Evolutionary conservation across 805 yeast species (phyloP).

Genomic region (Pichia pseudocactophila): DNA sequence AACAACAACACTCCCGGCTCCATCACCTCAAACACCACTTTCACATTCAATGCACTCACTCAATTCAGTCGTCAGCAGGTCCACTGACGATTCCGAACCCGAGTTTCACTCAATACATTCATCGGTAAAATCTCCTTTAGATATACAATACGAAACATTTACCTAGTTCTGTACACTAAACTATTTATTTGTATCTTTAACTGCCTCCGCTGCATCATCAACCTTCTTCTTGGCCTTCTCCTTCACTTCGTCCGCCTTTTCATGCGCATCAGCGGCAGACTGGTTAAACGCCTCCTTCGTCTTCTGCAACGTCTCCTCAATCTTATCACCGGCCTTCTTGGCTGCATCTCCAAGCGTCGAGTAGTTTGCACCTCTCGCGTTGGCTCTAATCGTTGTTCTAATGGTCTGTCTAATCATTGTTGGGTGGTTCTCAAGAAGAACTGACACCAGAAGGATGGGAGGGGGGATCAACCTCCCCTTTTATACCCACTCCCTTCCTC

Average conservation of each 20-base stretch:
- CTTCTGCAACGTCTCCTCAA: conserved; percentile 1
- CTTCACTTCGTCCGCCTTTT: conserved; percentile 4
- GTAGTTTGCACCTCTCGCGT: not conserved
- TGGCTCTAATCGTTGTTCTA: not conserved
- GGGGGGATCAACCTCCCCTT: too few species aligned
- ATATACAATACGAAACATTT: conserved; percentile 8
- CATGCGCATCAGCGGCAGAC: not conserved
- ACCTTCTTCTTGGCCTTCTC: conserved; percentile 5
- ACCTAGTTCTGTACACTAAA: not conserved
- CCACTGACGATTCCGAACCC: not conserved
- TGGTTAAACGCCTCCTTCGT: conserved; percentile 5
- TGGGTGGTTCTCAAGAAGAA: too few species aligned
- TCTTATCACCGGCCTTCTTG: conserved; percentile 5
- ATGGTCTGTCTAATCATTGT: too few species aligned
- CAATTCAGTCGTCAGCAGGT: conserved; percentile 1
- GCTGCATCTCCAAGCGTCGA: conserved; percentile 10
- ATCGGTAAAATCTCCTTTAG: not conserved
- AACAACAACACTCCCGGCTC: not conserved
- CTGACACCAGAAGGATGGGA: too few species aligned
- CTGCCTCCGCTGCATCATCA: conserved; percentile 3
- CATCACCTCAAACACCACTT: not conserved
- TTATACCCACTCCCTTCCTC: too few species aligned
- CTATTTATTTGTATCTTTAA: not conserved
- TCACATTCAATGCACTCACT: conserved; percentile 2
- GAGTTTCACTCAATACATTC: conserved; percentile 1